Conservation (phyloP, 202 grass and related monocot genomes). For the Panicum virgatum region DNA sequence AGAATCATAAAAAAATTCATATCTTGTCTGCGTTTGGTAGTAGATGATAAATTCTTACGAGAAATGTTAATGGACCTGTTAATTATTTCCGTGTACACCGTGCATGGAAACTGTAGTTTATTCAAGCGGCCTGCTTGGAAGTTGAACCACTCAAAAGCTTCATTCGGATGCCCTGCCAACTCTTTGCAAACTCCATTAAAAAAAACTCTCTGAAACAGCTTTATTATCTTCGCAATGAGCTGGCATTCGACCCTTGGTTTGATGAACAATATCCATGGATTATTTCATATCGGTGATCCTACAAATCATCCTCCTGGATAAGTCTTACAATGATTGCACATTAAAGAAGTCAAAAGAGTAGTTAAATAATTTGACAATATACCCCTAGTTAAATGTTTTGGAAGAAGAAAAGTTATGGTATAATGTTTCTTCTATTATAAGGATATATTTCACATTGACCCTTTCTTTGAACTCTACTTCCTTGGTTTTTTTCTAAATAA, state of each 20-base stretch:
- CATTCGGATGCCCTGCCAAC: background rate
- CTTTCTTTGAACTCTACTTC: background rate
- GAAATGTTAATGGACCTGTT: background rate
- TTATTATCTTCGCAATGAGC: background rate
- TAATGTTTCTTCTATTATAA: background rate
- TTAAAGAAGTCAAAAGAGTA: background rate
- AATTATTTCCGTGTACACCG: background rate
- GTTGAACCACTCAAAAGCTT: background rate
- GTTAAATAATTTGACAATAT: background rate
- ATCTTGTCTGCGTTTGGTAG: background rate
- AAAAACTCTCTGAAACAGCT: no score
- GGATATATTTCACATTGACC: background rate
- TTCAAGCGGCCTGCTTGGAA: background rate
- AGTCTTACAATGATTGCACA: background rate
- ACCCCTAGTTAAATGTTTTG: background rate
- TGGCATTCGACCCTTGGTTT: background rate
- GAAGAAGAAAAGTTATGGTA: background rate
- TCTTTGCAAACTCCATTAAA: no score
- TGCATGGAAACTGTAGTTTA: background rate
- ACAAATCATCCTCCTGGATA: background rate
- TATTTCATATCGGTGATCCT: background rate
- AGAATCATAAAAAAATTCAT: background rate
- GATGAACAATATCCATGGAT: background rate
- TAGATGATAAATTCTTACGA: background rate
- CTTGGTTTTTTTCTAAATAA: background rate